A percentile compares a stretch with the other conserved stretches of the same genome.
Conservation (phyloP, 148 eudicot genomes). For the Heliamphora exappendiculata region DNA sequence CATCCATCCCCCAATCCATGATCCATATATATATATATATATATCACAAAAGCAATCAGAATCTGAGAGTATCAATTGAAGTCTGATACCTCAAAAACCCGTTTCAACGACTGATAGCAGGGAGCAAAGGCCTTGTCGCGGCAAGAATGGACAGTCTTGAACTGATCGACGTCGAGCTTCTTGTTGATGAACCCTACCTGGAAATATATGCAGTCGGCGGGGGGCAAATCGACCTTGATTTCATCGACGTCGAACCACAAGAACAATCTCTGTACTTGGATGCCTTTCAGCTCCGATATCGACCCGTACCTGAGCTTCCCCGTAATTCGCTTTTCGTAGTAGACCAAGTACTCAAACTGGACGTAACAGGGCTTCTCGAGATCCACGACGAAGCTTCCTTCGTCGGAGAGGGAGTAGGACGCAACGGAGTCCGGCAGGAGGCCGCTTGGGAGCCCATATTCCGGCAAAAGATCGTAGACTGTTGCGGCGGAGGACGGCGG, state of each 20-base stretch:
- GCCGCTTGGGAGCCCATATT: slow-evolving; percentile 73
- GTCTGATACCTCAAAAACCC: slow-evolving; percentile 17
- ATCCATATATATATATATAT: not conserved
- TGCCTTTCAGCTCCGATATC: slow-evolving; percentile 48
- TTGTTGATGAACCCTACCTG: slow-evolving; percentile 66
- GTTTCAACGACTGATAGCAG: slow-evolving; percentile 13
- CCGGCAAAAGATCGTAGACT: slow-evolving; percentile 57
- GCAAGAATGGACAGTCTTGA: slow-evolving; percentile 56
- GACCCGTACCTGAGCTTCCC: slow-evolving; percentile 58
- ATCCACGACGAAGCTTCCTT: slow-evolving; percentile 50
- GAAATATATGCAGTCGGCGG: slow-evolving; percentile 63
- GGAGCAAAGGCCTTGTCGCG: slow-evolving; percentile 10
- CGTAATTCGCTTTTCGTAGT: slow-evolving; percentile 42
- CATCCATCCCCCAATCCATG: not conserved
- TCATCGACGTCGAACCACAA: slow-evolving; percentile 68
- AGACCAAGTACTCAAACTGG: slow-evolving; percentile 58
- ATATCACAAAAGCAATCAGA: not conserved
- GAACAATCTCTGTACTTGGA: slow-evolving; percentile 44
- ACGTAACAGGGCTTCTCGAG: slow-evolving; percentile 49
- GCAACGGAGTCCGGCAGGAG: slow-evolving; percentile 54
- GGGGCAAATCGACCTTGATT: slow-evolving; percentile 76
- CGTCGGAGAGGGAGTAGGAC: slow-evolving; percentile 41
- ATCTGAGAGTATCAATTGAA: not conserved
- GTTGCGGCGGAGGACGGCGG: slow-evolving; percentile 17
- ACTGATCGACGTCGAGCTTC: slow-evolving; percentile 69